These are phyloP conservation scores for Auricularia sp. DNA, from an alignment of 768 basidiomycete species.

Conservation along the genomic window DNA sequence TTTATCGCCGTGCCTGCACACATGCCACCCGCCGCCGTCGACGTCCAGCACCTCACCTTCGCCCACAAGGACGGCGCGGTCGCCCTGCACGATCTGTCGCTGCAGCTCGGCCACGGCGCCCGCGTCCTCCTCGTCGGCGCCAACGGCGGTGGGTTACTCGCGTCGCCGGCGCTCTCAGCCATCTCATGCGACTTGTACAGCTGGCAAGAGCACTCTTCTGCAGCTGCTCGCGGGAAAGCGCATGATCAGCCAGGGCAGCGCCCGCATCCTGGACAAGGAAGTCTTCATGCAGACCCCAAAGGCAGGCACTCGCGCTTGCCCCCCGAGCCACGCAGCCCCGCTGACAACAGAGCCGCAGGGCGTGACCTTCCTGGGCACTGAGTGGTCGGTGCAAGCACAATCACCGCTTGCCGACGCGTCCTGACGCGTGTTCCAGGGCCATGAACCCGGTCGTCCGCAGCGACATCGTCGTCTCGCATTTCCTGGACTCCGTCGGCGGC, in stretches of 20 bases:
- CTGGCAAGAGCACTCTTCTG: conserved; percentile 93
- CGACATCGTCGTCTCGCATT: conserved; percentile 86
- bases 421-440: conserved; percentile 44
- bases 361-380: conserved; percentile 84
- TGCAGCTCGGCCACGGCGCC: conserved; percentile 62
- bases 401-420: neutral
- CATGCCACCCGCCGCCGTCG: conserved; percentile 12
- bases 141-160: conserved; percentile 65
- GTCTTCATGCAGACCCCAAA: conserved; percentile 80
- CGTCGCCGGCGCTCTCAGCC: neutral
- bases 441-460: conserved; percentile 94
- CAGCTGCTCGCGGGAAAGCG: conserved; percentile 91
- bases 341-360: conserved; percentile 30
- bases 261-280: conserved; percentile 69
- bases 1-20: neutral
- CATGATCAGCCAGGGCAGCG: conserved; percentile 46
- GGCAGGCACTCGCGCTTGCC: conserved; percentile 13
- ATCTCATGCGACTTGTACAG: conserved; percentile 22
- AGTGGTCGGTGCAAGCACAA: conserved; percentile 49
- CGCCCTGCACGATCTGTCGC: conserved; percentile 48
- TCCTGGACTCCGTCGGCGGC: conserved; percentile 95
- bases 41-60: conserved; percentile 17
- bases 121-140: conserved; percentile 84
- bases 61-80: conserved; percentile 12
- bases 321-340: conserved; percentile 4